phyloP scores from a whole-genome alignment of 345 rosid genomes.

The Carallia brachiata region DNA sequence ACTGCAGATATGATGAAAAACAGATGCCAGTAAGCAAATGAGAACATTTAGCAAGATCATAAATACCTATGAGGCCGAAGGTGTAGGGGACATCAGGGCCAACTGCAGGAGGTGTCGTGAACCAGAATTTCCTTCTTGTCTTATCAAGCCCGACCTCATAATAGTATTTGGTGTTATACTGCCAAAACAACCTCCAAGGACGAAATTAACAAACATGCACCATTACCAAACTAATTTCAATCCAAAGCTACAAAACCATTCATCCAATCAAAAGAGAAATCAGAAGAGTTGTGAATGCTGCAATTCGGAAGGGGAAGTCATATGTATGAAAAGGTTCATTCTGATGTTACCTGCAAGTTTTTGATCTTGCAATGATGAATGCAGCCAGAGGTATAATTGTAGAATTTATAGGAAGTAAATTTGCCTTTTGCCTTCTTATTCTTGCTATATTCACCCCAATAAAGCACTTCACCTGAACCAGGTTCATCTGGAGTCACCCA shows the following conservation, averaged over 20 bases:
- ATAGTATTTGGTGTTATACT: constrained; percentile 51
- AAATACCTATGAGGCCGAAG: constrained; percentile 64
- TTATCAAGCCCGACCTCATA: constrained; percentile 51
- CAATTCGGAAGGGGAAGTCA: too few relatives aligned
- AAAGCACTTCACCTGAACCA: constrained; percentile 58
- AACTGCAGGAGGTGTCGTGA: constrained; percentile 50
- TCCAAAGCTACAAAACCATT: not conserved
- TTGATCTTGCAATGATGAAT: constrained; percentile 78
- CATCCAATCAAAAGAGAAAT: not conserved
- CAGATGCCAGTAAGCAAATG: not conserved
- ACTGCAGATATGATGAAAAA: not conserved
- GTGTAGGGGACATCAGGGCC: constrained; percentile 72
- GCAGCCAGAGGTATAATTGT: constrained; percentile 71
- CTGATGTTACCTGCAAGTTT: constrained; percentile 53
- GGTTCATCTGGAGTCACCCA: constrained; percentile 79
- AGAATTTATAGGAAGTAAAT: constrained; percentile 44
- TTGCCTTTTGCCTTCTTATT: constrained; percentile 53
- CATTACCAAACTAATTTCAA: not conserved
- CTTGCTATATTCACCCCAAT: constrained; percentile 57
- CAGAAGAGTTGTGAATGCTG: not conserved
- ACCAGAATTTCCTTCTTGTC: constrained; percentile 42
- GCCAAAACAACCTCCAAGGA: not conserved
- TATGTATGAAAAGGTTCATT: not conserved
- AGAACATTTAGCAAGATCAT: not conserved
- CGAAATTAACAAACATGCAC: not conserved